phyloP scores from a whole-genome alignment of 148 eudicot species.

The Nepenthes gracilis region DNA sequence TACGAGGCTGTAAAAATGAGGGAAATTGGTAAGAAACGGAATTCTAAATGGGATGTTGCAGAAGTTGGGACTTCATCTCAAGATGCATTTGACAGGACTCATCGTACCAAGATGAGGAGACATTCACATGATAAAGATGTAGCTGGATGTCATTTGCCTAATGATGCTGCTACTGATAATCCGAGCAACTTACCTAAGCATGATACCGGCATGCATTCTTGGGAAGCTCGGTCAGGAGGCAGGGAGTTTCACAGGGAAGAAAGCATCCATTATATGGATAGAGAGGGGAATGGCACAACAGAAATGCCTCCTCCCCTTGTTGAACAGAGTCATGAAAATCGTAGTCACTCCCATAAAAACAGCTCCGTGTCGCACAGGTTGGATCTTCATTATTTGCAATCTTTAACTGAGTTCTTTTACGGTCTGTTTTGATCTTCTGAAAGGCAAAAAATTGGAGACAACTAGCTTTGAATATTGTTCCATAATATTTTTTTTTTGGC shows the following conservation, averaged over 20 bases:
- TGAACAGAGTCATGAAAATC: slow-evolving; percentile 14
- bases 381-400: neutral
- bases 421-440: neutral
- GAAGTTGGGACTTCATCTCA: slow-evolving; percentile 3
- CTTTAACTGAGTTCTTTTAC: neutral
- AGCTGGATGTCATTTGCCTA: neutral
- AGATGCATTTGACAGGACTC: slow-evolving; percentile 1
- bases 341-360: slow-evolving; percentile 13
- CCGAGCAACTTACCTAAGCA: slow-evolving; percentile 2
- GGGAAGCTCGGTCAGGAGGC: slow-evolving; percentile 9
- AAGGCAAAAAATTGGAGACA: neutral
- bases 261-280: slow-evolving; percentile 4
- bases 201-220: slow-evolving; percentile 7
- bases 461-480: no score
- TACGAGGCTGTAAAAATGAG: slow-evolving; percentile 12
- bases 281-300: slow-evolving; percentile 7
- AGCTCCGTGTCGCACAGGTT: slow-evolving; percentile 23
- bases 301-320: slow-evolving; percentile 30
- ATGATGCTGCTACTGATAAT: neutral
- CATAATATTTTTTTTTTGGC: no score
- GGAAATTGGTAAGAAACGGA: slow-evolving; percentile 18
- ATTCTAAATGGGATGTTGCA: slow-evolving; percentile 17
- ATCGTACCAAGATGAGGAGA: neutral
- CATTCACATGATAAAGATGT: slow-evolving; percentile 4
- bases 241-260: slow-evolving; percentile 4